These are phyloP conservation scores for Aureobasidium sp. DNA, from an alignment of 2,329 filamentous ascomycete genomes.

Conservation along the genomic window DNA sequence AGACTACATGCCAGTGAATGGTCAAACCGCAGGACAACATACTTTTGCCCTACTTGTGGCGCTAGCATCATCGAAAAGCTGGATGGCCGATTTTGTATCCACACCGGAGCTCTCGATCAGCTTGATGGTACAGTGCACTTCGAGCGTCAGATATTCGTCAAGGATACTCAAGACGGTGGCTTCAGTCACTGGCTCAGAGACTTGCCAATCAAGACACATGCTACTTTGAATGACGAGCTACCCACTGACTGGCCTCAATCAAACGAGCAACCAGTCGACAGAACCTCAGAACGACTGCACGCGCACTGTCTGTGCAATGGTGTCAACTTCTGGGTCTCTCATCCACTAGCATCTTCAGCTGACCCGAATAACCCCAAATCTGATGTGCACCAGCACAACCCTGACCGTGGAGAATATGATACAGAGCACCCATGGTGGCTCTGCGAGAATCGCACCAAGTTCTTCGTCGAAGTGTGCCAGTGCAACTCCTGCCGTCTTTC, in stretches of 20 bases:
- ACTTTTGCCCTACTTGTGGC: slow-evolving; percentile 47
- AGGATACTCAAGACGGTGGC: slow-evolving; percentile 33
- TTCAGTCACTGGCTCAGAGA: slow-evolving; percentile 28
- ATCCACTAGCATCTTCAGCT: slow-evolving; percentile 43
- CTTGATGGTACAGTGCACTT: slow-evolving; percentile 27
- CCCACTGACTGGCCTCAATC: not conserved
- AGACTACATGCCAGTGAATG: slow-evolving; percentile 38
- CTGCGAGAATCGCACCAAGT: slow-evolving; percentile 41
- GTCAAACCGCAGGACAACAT: slow-evolving; percentile 36
- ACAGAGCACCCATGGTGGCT: slow-evolving; percentile 52
- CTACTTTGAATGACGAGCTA: not conserved
- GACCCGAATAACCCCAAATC: slow-evolving; percentile 43
- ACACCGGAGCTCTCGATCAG: slow-evolving; percentile 28
- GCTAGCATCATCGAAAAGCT: slow-evolving; percentile 30
- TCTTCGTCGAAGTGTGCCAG: slow-evolving; percentile 53
- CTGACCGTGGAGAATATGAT: slow-evolving; percentile 14
- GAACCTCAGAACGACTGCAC: slow-evolving; percentile 26
- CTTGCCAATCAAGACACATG: slow-evolving; percentile 19
- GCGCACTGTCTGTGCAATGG: slow-evolving; percentile 50
- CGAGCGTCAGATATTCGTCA: slow-evolving; percentile 27
- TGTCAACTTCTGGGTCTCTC: slow-evolving; percentile 51
- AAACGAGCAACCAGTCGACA: not conserved
- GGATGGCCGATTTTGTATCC: slow-evolving; percentile 23
- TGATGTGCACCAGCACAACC: slow-evolving; percentile 45
- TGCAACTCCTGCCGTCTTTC: slow-evolving; percentile 56